Percentiles rank a stretch among this genome's conserved stretches.
Conservation (phyloP, 768 basidiomycete genomes). For the Trichaptum fuscoviolaceum region DNA sequence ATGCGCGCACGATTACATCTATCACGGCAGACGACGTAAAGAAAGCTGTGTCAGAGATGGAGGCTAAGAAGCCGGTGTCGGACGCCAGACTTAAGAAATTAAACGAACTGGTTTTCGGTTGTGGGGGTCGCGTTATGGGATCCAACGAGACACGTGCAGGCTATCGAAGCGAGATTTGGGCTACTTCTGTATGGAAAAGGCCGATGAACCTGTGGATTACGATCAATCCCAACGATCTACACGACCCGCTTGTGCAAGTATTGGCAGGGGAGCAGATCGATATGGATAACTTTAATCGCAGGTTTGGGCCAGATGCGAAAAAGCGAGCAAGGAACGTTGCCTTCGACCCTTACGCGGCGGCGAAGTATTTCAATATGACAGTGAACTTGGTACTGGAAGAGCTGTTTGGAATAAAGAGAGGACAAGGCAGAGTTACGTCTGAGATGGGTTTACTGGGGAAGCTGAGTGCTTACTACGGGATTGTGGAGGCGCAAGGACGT, state of each 20-base stretch:
- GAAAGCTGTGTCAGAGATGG: too few species aligned
- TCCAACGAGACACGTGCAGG: not conserved
- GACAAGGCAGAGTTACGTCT: slow-evolving; percentile 8
- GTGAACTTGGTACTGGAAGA: slow-evolving; percentile 26
- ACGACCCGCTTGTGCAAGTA: slow-evolving; percentile 41
- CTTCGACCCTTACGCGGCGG: slow-evolving; percentile 34
- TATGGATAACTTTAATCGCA: slow-evolving; percentile 30
- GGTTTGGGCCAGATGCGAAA: slow-evolving; percentile 19
- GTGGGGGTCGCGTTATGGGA: too few species aligned
- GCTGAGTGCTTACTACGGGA: slow-evolving; percentile 30
- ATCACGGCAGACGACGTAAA: too few species aligned
- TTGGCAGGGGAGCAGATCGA: slow-evolving; percentile 39
- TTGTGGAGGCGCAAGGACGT: slow-evolving; percentile 36
- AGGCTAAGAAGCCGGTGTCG: too few species aligned
- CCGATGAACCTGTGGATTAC: slow-evolving; percentile 39
- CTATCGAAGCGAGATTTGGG: slow-evolving; percentile 31
- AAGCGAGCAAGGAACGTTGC: slow-evolving; percentile 27
- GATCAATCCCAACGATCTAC: slow-evolving; percentile 34
- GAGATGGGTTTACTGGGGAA: slow-evolving; percentile 29
- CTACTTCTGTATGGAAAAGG: slow-evolving; percentile 22
- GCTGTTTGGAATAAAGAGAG: slow-evolving; percentile 28
- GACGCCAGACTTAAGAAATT: not conserved
- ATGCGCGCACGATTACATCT: too few species aligned
- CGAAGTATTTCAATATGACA: slow-evolving; percentile 35
- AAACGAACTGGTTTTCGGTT: too few species aligned